phyloP scores from a whole-genome alignment of 768 basidiomycete genomes.

The Tricholomella constricta region DNA sequence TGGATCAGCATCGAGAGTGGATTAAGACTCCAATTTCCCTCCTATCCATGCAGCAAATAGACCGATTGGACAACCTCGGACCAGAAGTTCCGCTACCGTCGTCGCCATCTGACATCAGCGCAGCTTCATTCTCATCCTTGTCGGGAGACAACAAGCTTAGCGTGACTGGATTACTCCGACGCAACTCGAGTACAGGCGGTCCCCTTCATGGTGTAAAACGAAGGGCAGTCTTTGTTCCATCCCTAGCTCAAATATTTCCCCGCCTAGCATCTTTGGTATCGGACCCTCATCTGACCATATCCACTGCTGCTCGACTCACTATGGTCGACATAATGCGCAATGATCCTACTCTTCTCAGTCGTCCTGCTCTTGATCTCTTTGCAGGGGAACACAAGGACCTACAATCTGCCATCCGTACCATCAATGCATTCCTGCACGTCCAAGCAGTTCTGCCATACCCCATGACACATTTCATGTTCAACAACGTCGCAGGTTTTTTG shows the following conservation, averaged over 20 bases:
- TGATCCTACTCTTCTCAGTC: conserved; percentile 66
- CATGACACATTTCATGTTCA: conserved; percentile 67
- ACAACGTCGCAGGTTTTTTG: conserved; percentile 68
- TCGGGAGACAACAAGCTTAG: conserved; percentile 27
- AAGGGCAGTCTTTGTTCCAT: conserved; percentile 65
- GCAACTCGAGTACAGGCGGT: conserved; percentile 58
- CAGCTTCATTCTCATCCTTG: conserved; percentile 26
- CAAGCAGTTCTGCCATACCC: conserved; percentile 60
- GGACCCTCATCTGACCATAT: conserved; percentile 55
- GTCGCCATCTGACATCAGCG: conserved; percentile 31
- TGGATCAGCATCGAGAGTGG: conserved; percentile 60
- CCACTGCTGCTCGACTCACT: conserved; percentile 55
- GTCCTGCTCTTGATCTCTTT: conserved; percentile 63
- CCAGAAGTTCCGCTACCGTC: conserved; percentile 20
- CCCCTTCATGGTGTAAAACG: conserved; percentile 52
- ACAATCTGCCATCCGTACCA: conserved; percentile 46
- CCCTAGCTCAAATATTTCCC: conserved; percentile 56
- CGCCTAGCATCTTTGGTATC: conserved; percentile 52
- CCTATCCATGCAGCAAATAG: conserved; percentile 57
- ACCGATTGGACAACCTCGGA: conserved; percentile 44
- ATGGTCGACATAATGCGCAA: conserved; percentile 72
- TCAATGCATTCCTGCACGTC: conserved; percentile 61
- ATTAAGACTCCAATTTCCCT: conserved; percentile 67
- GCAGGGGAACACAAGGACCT: conserved; percentile 52
- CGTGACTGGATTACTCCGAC: conserved; percentile 43